Evolutionary conservation across 257 asterid species (phyloP), one percentile per base, ranked within the genome.

Genomic region (Fraxinus cuspidata): DNA sequence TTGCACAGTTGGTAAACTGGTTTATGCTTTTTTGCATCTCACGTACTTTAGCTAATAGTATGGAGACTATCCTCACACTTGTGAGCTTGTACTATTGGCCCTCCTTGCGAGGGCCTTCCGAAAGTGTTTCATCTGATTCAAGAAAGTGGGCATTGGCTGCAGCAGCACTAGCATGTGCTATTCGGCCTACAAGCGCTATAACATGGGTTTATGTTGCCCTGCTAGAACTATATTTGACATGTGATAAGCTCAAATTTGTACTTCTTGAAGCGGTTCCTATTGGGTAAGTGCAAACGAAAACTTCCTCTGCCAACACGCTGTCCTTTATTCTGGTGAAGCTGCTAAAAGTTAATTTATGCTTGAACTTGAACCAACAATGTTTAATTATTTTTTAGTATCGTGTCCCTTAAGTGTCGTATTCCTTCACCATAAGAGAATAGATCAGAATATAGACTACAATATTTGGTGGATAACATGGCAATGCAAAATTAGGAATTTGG

Each of bases 21-120:
- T 96, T 96, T 88, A 89, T 92, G 94, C 92, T 93, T 82, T 96
- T 88, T 91, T 96, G 97, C 87, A 88, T 96, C 76, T 87, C 97
- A 18, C 97, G 97, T 53, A 92, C 98, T 37, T 81, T 92, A 11
- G 94, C 98, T 35, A 96, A 96, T 85, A 83, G 94, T 82, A 80
- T 96, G 86, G 99, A 96, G 88, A 90, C 97, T 15, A 89, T 93
- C 83, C 95, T 96, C 69, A 93, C 97, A 11, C 10, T 93, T 34
- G 94, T 91, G 86, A 92, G 97, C 85, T 87, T 96, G 51, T 93
- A 88, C 82, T 86, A 92, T 84, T 96, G 99, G 98, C 97, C 99
- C 74, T 96, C 95, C 86, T 81, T 96, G 88, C 87, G 94, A 86
- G 73, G 35, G 7, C 83, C 90, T 32, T 71, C 87, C 28, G 40